Base-by-base conservation (phyloP, 768 basidiomycete genomes). In the Trametes sanguinea region DNA sequence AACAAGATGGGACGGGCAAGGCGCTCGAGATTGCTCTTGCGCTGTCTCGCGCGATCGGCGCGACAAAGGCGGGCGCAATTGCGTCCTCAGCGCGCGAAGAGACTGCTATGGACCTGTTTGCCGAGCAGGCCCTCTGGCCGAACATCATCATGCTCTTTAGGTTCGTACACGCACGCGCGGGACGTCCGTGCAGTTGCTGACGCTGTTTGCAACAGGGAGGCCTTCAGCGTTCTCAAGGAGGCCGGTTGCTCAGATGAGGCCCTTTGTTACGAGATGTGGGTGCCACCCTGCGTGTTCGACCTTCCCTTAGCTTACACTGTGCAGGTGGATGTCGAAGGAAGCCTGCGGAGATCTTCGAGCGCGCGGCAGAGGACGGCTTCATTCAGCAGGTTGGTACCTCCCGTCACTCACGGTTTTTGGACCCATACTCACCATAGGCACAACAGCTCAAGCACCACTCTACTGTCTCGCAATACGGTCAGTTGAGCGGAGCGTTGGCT, bases 301-400 rank as follows among this genome's bases (percentile, higher is more conserved):
- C 9, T 32, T 50, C 29, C 30, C 11, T 50, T 27, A 43, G 14
- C 42, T 13, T 8, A 11, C 14, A 29, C 16, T 3, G 5, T 54
- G 16, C 51, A 84, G 85, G 84, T 86, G 86, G 85, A 87, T 87
- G 85, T 86, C 85, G 29, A 87, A 86, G 66, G 85, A 87, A 87
- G 66, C 85, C 86, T 1, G 85, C 85, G 6, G 85, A 86, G 66
- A 86, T 87, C 43, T 87, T 87, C 68, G 86, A 87, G 71, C 76
- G 83, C 16, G 85, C 86, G 7, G 86, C 85, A 6, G 85, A 87
- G 65, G 85, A 87, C 37, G 86, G 86, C 14, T 86, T 87, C 72
- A 81, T 87, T 51, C 70, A 68, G 16, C 85, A 86, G 74, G 84
- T 80, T 63, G 17, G 76, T 65, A 9, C 17, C 35, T 37, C 35